A percentile compares a stretch with the other conserved stretches of the same genome.
These are phyloP conservation scores for Vinca minor DNA, from an alignment of 257 asterid species.

Conservation along the genomic window DNA sequence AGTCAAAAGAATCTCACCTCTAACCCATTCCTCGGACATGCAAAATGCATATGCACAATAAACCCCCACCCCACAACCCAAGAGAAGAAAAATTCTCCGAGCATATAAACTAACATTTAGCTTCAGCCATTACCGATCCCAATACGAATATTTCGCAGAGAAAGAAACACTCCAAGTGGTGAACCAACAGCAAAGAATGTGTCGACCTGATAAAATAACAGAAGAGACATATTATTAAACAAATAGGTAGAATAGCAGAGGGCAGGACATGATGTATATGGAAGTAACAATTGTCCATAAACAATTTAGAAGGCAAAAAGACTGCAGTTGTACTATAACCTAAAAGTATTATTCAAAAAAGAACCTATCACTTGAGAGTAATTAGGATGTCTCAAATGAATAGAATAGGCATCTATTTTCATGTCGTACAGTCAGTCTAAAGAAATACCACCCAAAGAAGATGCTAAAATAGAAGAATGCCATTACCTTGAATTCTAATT, in stretches of 20 bases:
- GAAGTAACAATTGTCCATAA: not conserved
- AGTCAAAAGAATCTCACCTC: not conserved
- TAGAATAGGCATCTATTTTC: not conserved
- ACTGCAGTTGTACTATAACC: not conserved
- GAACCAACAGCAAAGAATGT: slow-evolving; percentile 96
- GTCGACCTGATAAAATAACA: slow-evolving; percentile 61
- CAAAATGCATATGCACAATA: not conserved
- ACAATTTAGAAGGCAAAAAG: not conserved
- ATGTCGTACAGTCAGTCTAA: not conserved
- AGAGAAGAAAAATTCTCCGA: not conserved
- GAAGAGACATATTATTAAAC: slow-evolving; percentile 4
- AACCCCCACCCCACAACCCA: too few relatives aligned
- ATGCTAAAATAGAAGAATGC: slow-evolving; percentile 13
- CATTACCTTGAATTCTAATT: slow-evolving; percentile 70
- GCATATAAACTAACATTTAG: not conserved
- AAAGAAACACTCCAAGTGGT: slow-evolving; percentile 93
- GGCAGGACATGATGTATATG: not conserved
- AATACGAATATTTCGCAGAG: slow-evolving; percentile 88
- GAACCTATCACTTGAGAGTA: not conserved
- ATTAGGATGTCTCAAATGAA: not conserved
- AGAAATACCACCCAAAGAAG: slow-evolving; percentile 1
- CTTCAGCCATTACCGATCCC: slow-evolving; percentile 63
- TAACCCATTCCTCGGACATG: not conserved
- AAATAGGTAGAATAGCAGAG: not conserved
- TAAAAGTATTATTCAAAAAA: not conserved